Evolutionary conservation across 495 filamentous ascomycete genomes (phyloP).

Genomic region (Lophiostoma macrostomum): DNA sequence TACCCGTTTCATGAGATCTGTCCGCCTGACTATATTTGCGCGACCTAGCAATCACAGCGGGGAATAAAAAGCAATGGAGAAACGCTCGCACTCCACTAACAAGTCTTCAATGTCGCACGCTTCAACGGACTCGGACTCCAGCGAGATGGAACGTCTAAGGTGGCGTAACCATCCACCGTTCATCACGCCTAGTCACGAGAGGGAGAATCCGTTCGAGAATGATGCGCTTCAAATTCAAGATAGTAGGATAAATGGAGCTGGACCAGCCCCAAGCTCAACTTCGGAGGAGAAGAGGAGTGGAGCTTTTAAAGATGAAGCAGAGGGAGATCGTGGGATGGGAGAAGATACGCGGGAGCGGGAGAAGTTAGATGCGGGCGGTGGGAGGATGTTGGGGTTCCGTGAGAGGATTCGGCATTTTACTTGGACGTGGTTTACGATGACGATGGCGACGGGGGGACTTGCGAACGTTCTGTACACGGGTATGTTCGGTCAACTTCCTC

Average conservation of each 20-base stretch:
- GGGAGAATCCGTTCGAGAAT: slow-evolving; percentile 13
- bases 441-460: slow-evolving; percentile 80
- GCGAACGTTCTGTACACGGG: slow-evolving; percentile 72
- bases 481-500: slow-evolving; percentile 41
- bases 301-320: not conserved
- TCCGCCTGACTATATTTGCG: too few species aligned
- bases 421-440: slow-evolving; percentile 47
- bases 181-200: slow-evolving; percentile 5
- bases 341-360: slow-evolving; percentile 2
- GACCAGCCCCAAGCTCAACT: not conserved
- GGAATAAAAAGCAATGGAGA: too few species aligned
- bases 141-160: slow-evolving; percentile 5
- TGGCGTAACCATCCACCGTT: slow-evolving; percentile 21
- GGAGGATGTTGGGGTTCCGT: slow-evolving; percentile 35
- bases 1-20: too few species aligned
- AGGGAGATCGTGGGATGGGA: slow-evolving; percentile 11
- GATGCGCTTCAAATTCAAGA: not conserved
- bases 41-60: too few species aligned
- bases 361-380: too few species aligned
- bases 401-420: slow-evolving; percentile 44
- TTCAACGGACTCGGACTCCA: slow-evolving; percentile 14
- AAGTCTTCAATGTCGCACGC: too few species aligned
- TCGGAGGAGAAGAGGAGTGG: not conserved
- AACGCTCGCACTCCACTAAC: too few species aligned
- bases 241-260: not conserved